Evolutionary conservation across 2,329 filamentous ascomycete genomes (phyloP).

Genomic region (Hypoxylon sp.): DNA sequence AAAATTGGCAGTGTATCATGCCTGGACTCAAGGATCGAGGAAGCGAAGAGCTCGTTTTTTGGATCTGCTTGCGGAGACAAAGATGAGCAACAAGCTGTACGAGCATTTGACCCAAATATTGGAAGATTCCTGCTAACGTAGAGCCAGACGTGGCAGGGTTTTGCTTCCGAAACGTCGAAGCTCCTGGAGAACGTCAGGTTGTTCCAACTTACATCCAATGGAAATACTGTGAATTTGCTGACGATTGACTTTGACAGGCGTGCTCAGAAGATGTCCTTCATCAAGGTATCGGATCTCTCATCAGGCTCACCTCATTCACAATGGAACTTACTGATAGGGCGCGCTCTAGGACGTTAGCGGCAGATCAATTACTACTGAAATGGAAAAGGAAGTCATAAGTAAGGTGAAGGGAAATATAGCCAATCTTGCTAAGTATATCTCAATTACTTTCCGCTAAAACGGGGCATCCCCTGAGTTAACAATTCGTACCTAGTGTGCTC

Average conservation of each 20-base stretch:
- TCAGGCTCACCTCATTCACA: neutral
- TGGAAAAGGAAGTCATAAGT: neutral
- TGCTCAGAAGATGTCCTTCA: neutral
- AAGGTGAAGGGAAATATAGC: constrained; percentile 4
- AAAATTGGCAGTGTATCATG: constrained; percentile 2
- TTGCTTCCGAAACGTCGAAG: constrained; percentile 1
- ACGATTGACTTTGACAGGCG: neutral
- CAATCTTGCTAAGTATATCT: constrained; percentile 1
- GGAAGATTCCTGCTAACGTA: neutral
- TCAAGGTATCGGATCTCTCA: neutral
- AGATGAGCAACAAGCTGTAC: neutral
- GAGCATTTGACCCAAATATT: neutral
- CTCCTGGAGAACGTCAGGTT: constrained; percentile 4
- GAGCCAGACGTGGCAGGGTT: neutral
- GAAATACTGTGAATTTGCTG: neutral
- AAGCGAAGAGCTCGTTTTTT: neutral
- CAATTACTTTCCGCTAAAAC: neutral
- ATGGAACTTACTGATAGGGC: neutral
- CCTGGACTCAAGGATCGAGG: neutral
- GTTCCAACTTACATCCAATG: neutral
- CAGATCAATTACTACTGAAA: neutral
- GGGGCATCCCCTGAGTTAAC: neutral
- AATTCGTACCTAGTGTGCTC: neutral
- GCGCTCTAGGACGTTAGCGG: neutral
- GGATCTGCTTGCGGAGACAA: neutral